These are phyloP conservation scores for Aspergillus ellipticus DNA, from an alignment of 495 filamentous ascomycete genomes.

Conservation along the genomic window DNA sequence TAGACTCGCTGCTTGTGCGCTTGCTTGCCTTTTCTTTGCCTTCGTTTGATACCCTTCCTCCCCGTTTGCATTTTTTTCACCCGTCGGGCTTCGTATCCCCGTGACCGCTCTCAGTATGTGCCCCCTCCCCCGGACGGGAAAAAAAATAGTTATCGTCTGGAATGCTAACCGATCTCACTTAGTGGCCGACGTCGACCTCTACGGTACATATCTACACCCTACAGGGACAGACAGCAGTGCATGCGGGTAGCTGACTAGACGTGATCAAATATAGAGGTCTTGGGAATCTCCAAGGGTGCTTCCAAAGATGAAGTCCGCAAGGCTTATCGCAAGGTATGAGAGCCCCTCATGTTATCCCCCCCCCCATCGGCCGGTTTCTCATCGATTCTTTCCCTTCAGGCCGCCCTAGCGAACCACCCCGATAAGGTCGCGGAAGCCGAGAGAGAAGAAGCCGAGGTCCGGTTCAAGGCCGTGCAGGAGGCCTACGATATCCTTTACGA, in stretches of 20 bases:
- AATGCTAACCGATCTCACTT: neutral
- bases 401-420: slow-evolving; percentile 84
- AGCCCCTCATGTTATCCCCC: neutral
- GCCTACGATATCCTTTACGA: slow-evolving; percentile 98
- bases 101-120: neutral
- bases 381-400: slow-evolving; percentile 42
- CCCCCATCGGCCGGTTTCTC: slow-evolving; percentile 9
- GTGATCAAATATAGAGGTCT: slow-evolving; percentile 54
- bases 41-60: neutral
- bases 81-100: neutral
- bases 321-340: slow-evolving; percentile 86
- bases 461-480: slow-evolving; percentile 86
- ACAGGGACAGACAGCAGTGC: neutral
- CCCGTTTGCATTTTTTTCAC: neutral
- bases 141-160: neutral
- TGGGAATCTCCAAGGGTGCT: slow-evolving; percentile 66
- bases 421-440: slow-evolving; percentile 92
- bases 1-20: neutral
- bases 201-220: slow-evolving; percentile 28
- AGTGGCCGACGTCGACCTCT: slow-evolving; percentile 47
- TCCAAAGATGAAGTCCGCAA: slow-evolving; percentile 88
- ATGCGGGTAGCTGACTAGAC: slow-evolving; percentile 12
- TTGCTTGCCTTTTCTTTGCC: neutral
- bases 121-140: neutral
- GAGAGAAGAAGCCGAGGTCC: slow-evolving; percentile 76